Conservation (phyloP, 352 stramenopile species). For the Phytophthora pisi region DNA sequence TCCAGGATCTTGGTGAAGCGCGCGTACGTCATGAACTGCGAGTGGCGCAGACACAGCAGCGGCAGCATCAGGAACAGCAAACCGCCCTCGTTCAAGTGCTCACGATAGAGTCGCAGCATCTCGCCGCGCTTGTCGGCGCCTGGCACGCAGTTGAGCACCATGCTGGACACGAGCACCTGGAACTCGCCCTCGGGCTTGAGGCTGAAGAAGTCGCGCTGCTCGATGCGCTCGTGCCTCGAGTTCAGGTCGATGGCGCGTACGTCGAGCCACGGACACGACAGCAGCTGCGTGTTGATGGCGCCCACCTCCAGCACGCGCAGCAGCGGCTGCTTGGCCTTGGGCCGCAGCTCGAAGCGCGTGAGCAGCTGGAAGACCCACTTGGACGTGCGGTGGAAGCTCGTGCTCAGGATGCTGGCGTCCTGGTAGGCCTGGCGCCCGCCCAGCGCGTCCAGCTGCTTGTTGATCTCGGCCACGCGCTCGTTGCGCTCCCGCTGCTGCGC, state of each 20-base stretch:
- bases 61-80: constrained; percentile 81
- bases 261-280: constrained; percentile 92
- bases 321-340: constrained; percentile 68
- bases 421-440: constrained; percentile 94
- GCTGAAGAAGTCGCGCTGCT: constrained; percentile 93
- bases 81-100: constrained; percentile 57
- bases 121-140: constrained; percentile 79
- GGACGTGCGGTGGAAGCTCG: constrained; percentile 94
- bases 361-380: constrained; percentile 95
- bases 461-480: constrained; percentile 56
- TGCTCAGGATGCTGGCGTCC: constrained; percentile 94
- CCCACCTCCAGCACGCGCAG: constrained; percentile 86
- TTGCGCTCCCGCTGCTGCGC: constrained; percentile 33
- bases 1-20: constrained; percentile 74
- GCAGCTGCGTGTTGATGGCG: constrained; percentile 96
- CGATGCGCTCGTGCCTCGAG: constrained; percentile 90
- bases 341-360: constrained; percentile 72
- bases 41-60: constrained; percentile 76
- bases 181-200: constrained; percentile 73
- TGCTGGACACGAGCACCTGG: constrained; percentile 94
- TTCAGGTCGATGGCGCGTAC: constrained; percentile 96
- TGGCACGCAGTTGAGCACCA: constrained; percentile 97
- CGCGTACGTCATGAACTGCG: constrained; percentile 75
- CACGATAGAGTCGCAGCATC: constrained; percentile 73
- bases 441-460: constrained; percentile 81